Percentiles rank a stretch among this genome's conserved stretches.
Conservation (phyloP, 352 stramenopile species). For the Phytophthora lateralis region DNA sequence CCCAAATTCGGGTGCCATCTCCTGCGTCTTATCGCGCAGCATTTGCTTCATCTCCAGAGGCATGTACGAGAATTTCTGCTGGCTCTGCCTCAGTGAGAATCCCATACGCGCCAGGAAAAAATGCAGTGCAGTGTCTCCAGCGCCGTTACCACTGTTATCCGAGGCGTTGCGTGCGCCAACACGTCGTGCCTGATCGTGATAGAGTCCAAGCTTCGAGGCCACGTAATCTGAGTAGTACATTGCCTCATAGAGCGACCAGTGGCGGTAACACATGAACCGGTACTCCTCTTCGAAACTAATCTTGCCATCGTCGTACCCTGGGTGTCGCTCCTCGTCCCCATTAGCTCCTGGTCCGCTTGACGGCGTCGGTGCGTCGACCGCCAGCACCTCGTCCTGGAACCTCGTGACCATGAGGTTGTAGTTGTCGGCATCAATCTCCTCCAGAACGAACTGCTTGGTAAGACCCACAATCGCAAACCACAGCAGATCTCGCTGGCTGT, state of each 20-base stretch:
- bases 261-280: conserved; percentile 96
- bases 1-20: conserved; percentile 94
- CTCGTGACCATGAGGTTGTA: conserved; percentile 91
- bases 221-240: conserved; percentile 98
- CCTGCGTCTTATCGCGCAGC: conserved; percentile 92
- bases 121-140: conserved; percentile 81
- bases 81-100: conserved; percentile 94
- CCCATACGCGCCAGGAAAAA: conserved; percentile 98
- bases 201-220: conserved; percentile 86
- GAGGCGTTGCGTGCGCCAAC: conserved; percentile 66
- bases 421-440: conserved; percentile 92
- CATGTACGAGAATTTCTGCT: conserved; percentile 97
- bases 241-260: conserved; percentile 94
- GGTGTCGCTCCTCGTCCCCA: conserved; percentile 47
- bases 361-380: conserved; percentile 47
- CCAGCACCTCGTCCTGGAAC: conserved; percentile 93
- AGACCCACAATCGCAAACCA: conserved; percentile 98
- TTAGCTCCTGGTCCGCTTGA: conserved; percentile 43
- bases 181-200: conserved; percentile 65
- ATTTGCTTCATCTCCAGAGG: conserved; percentile 90
- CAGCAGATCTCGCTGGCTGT: conserved; percentile 88
- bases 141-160: conserved; percentile 26
- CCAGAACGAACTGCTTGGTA: conserved; percentile 95
- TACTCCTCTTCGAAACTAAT: conserved; percentile 93
- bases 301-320: conserved; percentile 77